phyloP scores from a whole-genome alignment of 768 basidiomycete species.

The Albatrellus ellisii region DNA sequence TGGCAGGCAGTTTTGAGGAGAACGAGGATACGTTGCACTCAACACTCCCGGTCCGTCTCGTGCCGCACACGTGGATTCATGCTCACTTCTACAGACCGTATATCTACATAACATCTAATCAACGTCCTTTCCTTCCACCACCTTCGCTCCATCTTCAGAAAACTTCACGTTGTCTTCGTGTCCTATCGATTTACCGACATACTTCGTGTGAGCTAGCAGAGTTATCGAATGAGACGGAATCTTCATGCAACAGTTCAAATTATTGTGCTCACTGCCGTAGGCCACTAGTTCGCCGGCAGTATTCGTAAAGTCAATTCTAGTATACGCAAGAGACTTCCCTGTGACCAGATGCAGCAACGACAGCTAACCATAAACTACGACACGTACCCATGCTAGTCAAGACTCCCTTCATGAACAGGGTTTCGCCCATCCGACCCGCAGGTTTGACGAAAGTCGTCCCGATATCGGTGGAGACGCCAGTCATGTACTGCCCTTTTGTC shows the following conservation, averaged over 20 bases:
- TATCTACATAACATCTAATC: too few species aligned
- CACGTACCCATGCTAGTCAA: conserved; percentile 55
- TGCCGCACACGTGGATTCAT: too few species aligned
- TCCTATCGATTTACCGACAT: conserved; percentile 53
- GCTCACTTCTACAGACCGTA: too few species aligned
- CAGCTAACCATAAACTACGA: not conserved
- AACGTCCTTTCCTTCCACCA: conserved; percentile 51
- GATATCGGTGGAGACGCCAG: conserved; percentile 78
- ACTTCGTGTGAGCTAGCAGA: conserved; percentile 68
- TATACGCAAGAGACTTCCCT: conserved; percentile 76
- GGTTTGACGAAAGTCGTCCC: conserved; percentile 66
- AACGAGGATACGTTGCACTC: too few species aligned
- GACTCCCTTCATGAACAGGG: conserved; percentile 47
- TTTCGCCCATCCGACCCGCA: conserved; percentile 58
- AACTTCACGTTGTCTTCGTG: conserved; percentile 66
- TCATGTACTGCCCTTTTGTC: conserved; percentile 74
- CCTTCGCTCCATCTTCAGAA: conserved; percentile 61
- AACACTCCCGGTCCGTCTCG: too few species aligned
- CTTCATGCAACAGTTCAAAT: not conserved
- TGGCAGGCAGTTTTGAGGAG: too few species aligned
- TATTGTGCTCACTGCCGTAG: conserved; percentile 52
- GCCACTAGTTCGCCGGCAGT: conserved; percentile 59
- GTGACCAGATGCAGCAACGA: not conserved
- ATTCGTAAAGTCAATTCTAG: conserved; percentile 63
- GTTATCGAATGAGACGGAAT: conserved; percentile 4